Evolutionary conservation across 148 eudicot species (phyloP), one percentile per base, ranked within the genome.

Genomic region (Dysphania ambrosioides): DNA sequence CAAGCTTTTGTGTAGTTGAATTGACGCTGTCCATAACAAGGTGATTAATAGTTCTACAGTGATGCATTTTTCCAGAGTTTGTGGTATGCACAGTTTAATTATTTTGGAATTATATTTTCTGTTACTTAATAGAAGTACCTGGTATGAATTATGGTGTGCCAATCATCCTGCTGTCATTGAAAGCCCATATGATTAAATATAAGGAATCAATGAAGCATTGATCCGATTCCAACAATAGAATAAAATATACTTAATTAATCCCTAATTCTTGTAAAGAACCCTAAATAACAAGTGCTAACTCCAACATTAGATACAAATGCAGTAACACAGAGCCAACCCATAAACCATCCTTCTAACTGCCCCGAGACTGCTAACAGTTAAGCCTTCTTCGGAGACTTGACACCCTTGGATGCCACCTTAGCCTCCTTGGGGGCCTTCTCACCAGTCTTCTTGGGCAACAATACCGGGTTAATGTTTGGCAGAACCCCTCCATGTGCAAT

Each of bases 401-500:
- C 75, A 30, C 82, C 85, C 75, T 87, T 88, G 12, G 85, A 68
- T 4, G 92, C 86, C 11, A 90, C 78, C 8, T 81, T 84, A 0
- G 88, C 87, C 56, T 86, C 88, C 36, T 87, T 83, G 6, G 81
- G 24, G 0, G 83, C 75, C 34, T 82, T 82, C 16, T 83, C 87
- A 0, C 70, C 87, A 1, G 85, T 70, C 82, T 87, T 89, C 85
- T 89, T 89, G 0, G 90, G 90, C 74, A 89, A 55, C 34, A 89
- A 78, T 1, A 89, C 73, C 0, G 90, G 90, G 83, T 89, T 89
- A 2, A 89, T 89, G 72, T 89, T 87, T 0, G 90, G 93, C 7
- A 89, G 79, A 12, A 89, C 93, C 2, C 93, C 93, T 6, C 93
- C 93, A 44, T 89, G 90, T 0, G 93, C 93, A 31, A 89, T 89